Conservation (phyloP, 2,329 filamentous ascomycete species). For the Aureobasidium mangrovei region DNA sequence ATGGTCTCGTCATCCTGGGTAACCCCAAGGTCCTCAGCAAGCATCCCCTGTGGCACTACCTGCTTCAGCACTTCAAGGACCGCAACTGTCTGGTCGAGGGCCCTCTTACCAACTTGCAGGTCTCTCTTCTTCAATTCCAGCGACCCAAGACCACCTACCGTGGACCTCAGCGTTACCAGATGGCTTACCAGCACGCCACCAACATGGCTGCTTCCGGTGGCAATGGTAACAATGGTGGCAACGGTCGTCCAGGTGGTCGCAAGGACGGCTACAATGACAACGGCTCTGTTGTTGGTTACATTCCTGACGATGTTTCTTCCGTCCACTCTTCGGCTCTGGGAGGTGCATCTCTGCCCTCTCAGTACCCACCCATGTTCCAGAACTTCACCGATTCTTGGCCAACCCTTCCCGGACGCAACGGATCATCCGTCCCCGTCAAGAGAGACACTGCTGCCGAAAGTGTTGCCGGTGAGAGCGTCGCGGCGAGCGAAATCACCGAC, state of each 20-base stretch:
- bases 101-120: conserved; percentile 89
- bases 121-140: conserved; percentile 88
- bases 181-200: conserved; percentile 61
- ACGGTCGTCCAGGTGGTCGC: conserved; percentile 38
- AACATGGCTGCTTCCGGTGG: conserved; percentile 46
- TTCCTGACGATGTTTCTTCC: conserved; percentile 93
- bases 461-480: conserved; percentile 83
- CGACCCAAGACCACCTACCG: conserved; percentile 88
- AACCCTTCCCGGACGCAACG: conserved; percentile 57
- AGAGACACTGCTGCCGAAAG: conserved; percentile 39
- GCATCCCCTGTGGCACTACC: conserved; percentile 94
- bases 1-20: conserved; percentile 88
- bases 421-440: conserved; percentile 50
- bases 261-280: conserved; percentile 54
- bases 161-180: conserved; percentile 76
- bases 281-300: conserved; percentile 87
- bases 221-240: conserved; percentile 20
- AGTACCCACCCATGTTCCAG: conserved; percentile 92
- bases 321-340: conserved; percentile 89
- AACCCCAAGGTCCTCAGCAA: conserved; percentile 97
- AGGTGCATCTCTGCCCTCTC: conserved; percentile 51
- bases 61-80: conserved; percentile 94
- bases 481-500: conserved; percentile 84
- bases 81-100: conserved; percentile 93
- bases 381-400: conserved; percentile 91